These are phyloP conservation scores for Mycena metata DNA, from an alignment of 768 basidiomycete genomes.

Conservation along the genomic window DNA sequence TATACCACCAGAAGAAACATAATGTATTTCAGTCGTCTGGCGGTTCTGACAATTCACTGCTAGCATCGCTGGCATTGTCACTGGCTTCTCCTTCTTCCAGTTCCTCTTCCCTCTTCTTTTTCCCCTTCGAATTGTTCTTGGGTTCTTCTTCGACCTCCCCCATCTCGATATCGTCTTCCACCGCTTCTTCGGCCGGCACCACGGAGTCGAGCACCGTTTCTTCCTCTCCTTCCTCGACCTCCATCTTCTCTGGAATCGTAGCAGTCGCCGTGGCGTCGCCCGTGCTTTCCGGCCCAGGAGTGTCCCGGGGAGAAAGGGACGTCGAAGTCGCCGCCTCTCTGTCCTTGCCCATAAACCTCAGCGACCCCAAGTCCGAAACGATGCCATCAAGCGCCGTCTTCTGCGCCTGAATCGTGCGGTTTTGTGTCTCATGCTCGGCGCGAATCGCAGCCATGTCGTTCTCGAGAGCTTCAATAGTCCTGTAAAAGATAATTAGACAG, in stretches of 20 bases:
- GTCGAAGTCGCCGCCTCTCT: constrained; percentile 61
- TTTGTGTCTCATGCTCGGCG: constrained; percentile 81
- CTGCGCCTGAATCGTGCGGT: constrained; percentile 74
- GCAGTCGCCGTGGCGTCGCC: constrained; percentile 32
- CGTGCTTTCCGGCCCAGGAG: constrained; percentile 61
- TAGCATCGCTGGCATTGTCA: constrained; percentile 62
- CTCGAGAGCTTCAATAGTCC: constrained; percentile 77
- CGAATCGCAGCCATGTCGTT: constrained; percentile 84
- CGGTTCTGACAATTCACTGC: constrained; percentile 82
- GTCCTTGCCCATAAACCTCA: constrained; percentile 80
- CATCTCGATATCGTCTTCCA: constrained; percentile 83
- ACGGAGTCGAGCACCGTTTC: constrained; percentile 37
- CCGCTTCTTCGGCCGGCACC: constrained; percentile 40
- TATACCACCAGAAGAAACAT: constrained; percentile 28
- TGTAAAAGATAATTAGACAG: constrained; percentile 45
- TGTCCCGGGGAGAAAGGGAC: constrained; percentile 59
- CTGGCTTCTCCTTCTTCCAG: constrained; percentile 91
- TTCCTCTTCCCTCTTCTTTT: constrained; percentile 75
- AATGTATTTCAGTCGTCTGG: constrained; percentile 60
- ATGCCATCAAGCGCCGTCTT: constrained; percentile 77
- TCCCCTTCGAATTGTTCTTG: constrained; percentile 63
- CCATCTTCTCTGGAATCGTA: constrained; percentile 50
- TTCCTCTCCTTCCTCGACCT: constrained; percentile 61
- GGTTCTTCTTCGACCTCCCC: constrained; percentile 89
- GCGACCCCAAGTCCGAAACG: constrained; percentile 69